Percentiles rank a stretch among this genome's conserved stretches.
Conservation (phyloP, 805 yeast genomes). For the Komagataella phaffii region DNA sequence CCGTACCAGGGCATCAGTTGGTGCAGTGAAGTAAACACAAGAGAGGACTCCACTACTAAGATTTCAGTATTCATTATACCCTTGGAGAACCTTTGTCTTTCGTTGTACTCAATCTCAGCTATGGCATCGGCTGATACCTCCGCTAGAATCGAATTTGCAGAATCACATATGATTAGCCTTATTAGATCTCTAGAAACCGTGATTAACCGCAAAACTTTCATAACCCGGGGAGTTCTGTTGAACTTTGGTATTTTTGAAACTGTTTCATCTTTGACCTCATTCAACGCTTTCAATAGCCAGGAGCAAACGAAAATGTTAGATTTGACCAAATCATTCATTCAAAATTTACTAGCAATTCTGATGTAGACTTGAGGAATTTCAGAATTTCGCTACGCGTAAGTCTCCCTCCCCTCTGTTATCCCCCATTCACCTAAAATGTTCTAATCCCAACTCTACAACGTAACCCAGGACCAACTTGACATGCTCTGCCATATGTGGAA, state of each 20-base stretch:
- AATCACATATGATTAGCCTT: constrained; percentile 3
- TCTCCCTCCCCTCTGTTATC: background rate
- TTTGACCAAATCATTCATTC: background rate
- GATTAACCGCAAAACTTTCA: background rate
- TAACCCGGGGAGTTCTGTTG: background rate
- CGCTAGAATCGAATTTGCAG: constrained; percentile 4
- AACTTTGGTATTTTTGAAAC: background rate
- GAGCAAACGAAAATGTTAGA: background rate
- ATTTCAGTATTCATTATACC: constrained; percentile 16
- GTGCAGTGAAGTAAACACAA: constrained; percentile 10
- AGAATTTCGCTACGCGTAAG: background rate
- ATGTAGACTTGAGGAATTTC: background rate
- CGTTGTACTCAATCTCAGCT: constrained; percentile 16
- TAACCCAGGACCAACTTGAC: constrained; percentile 65
- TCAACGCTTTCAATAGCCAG: constrained; percentile 1
- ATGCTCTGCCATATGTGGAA: constrained; percentile 72
- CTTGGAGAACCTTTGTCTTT: constrained; percentile 22
- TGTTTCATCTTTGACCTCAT: background rate
- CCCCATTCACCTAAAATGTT: background rate
- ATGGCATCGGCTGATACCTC: constrained; percentile 5
- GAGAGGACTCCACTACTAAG: constrained; percentile 14
- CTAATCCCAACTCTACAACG: constrained; percentile 45
- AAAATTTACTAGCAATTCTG: background rate
- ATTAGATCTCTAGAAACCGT: background rate
- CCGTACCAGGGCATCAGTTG: constrained; percentile 4